These are phyloP conservation scores for Buddleja alternifolia DNA, from an alignment of 257 asterid genomes.

Conservation along the genomic window DNA sequence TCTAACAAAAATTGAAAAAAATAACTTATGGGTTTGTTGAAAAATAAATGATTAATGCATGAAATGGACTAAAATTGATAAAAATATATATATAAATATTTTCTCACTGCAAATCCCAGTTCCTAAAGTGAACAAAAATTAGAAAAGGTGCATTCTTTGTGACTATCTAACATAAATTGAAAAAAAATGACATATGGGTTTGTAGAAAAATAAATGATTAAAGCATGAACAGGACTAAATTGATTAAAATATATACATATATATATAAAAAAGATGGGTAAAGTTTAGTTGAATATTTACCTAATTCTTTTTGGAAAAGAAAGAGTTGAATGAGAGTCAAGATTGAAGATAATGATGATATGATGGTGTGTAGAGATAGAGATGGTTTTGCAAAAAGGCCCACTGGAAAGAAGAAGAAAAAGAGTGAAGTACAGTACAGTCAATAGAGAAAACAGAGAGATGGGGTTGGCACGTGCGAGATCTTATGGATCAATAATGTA, in stretches of 20 bases:
- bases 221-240: constrained; percentile 20
- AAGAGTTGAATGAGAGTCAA: constrained; percentile 31
- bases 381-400: constrained; percentile 47
- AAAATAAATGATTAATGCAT: constrained; percentile 19
- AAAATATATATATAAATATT: not conserved
- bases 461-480: constrained; percentile 45
- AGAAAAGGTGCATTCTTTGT: constrained; percentile 53
- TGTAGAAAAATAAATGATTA: constrained; percentile 15
- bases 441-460: constrained; percentile 30
- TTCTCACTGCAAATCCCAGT: too few species aligned
- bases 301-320: constrained; percentile 25
- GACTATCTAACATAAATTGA: constrained; percentile 24
- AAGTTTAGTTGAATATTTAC: constrained; percentile 27
- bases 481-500: constrained; percentile 43
- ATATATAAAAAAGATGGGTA: not conserved
- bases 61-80: constrained; percentile 18
- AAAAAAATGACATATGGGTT: constrained; percentile 32
- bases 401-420: constrained; percentile 37
- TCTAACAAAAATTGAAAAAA: constrained; percentile 23
- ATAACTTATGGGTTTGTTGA: constrained; percentile 29
- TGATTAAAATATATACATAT: not conserved
- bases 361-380: constrained; percentile 46
- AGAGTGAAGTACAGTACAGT: constrained; percentile 40
- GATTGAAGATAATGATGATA: constrained; percentile 49
- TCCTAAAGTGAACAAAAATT: constrained; percentile 32